phyloP scores from a whole-genome alignment of 1,139 yeast genomes.

The Protomyces inundatus region DNA sequence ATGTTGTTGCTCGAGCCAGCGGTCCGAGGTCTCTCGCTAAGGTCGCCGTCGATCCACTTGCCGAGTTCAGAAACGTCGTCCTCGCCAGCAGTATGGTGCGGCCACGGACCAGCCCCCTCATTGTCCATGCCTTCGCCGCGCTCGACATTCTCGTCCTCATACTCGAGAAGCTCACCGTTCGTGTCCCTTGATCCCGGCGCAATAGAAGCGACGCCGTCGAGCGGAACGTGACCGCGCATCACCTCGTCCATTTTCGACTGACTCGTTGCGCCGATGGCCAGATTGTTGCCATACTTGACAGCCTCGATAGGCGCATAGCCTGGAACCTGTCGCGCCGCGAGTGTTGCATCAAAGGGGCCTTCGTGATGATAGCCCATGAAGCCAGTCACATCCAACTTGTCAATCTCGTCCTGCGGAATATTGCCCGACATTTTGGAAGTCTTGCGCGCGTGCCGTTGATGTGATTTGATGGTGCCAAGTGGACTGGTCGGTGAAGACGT shows the following conservation, averaged over 20 bases:
- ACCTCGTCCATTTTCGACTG: constrained; percentile 28
- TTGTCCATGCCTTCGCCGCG: constrained; percentile 1
- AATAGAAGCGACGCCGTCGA: constrained; percentile 29
- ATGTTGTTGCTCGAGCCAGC: neutral
- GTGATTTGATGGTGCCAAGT: neutral
- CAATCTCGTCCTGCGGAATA: constrained; percentile 23
- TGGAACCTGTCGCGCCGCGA: constrained; percentile 27
- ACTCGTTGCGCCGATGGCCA: constrained; percentile 30
- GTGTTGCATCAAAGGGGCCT: constrained; percentile 32
- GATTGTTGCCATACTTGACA: constrained; percentile 23
- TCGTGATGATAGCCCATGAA: constrained; percentile 29
- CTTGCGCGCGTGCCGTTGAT: constrained; percentile 7
- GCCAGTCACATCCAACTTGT: constrained; percentile 8
- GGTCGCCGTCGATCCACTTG: constrained; percentile 6
- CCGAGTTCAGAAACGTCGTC: constrained; percentile 4
- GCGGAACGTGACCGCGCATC: constrained; percentile 26
- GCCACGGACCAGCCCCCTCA: neutral
- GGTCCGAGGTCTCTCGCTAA: neutral
- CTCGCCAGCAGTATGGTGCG: neutral
- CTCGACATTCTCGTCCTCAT: constrained; percentile 23
- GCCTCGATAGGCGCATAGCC: constrained; percentile 31
- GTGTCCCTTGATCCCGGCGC: constrained; percentile 26
- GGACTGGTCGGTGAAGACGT: neutral
- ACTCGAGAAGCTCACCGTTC: constrained; percentile 6
- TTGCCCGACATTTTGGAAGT: neutral